phyloP scores from a whole-genome alignment of 306 rosid species.

The Comarum palustre region DNA sequence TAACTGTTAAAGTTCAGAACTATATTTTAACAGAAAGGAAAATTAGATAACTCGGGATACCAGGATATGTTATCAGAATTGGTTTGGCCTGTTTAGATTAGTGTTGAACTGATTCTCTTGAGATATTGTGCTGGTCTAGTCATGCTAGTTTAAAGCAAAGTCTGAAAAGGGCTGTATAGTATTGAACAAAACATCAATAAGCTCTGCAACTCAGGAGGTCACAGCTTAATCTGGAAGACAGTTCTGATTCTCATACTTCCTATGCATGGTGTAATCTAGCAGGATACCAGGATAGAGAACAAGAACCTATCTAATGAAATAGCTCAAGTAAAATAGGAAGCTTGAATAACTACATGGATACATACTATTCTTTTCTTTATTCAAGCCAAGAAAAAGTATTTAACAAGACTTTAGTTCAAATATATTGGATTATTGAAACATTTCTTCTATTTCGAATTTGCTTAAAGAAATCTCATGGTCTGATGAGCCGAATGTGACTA shows the following conservation, averaged over 20 bases:
- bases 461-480: background rate
- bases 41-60: background rate
- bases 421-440: too few species aligned
- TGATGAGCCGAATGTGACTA: background rate
- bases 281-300: background rate
- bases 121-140: background rate
- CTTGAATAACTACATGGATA: background rate
- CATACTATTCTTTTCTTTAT: background rate
- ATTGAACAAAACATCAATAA: background rate
- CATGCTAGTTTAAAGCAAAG: background rate
- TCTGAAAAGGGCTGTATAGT: background rate
- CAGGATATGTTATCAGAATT: background rate
- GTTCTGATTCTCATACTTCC: background rate
- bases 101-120: background rate
- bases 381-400: background rate
- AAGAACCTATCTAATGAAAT: background rate
- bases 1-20: too few species aligned
- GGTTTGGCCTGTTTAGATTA: background rate
- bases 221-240: background rate
- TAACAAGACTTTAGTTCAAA: background rate
- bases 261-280: background rate
- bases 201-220: background rate
- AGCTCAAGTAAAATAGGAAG: background rate
- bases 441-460: background rate
- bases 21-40: background rate